These are phyloP conservation scores for Naegleria fowleri DNA, from an alignment of 208 protist genomes.

Conservation along the genomic window DNA sequence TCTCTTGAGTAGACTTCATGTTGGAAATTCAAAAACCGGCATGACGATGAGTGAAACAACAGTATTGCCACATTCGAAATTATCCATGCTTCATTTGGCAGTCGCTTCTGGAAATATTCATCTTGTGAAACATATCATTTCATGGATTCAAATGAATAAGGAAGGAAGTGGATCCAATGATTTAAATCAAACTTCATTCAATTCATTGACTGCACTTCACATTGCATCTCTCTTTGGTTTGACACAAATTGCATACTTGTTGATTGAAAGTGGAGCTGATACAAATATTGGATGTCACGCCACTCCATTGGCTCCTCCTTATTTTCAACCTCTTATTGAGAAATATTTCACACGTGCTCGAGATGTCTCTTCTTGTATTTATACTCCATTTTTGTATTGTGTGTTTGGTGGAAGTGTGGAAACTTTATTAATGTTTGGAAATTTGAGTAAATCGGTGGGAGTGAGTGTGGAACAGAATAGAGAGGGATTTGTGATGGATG, in stretches of 20 bases:
- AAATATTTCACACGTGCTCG: not conserved
- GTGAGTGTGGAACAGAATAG: not conserved
- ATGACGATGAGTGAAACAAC: not conserved
- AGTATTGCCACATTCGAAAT: not conserved
- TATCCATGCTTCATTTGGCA: not conserved
- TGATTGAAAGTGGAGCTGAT: not conserved
- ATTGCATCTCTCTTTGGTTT: constrained; percentile 16
- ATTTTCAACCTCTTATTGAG: not conserved
- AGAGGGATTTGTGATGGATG: not conserved
- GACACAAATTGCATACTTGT: not conserved
- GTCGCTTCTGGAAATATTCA: not conserved
- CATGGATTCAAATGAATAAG: not conserved
- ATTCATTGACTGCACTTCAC: not conserved
- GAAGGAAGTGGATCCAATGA: not conserved
- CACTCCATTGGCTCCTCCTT: not conserved
- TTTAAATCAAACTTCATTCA: not conserved
- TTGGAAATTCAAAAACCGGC: not conserved
- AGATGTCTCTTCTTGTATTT: no score
- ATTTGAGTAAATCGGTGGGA: not conserved
- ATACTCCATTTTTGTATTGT: not conserved
- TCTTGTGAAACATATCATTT: not conserved
- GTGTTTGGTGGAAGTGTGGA: not conserved
- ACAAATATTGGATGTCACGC: no score
- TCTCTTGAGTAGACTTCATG: not conserved
- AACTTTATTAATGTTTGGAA: not conserved